These are phyloP conservation scores for Boletus reticuloceps DNA, from an alignment of 768 basidiomycete species.

Conservation along the genomic window DNA sequence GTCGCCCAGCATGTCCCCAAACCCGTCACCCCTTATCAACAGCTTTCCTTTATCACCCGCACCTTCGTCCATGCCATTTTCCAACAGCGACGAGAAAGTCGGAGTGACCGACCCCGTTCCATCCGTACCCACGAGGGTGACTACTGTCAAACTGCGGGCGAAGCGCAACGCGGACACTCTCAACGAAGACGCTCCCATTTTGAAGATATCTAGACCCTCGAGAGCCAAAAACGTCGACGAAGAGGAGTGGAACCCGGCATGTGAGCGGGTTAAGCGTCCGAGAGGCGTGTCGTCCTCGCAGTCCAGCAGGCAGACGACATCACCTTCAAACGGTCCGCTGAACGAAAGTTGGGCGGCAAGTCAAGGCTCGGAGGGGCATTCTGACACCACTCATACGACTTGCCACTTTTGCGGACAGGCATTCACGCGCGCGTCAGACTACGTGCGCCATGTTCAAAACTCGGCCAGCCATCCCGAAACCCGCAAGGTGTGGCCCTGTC, in stretches of 20 bases:
- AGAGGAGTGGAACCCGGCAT: slow-evolving; percentile 19
- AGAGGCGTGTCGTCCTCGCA: background rate
- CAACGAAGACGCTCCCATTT: background rate
- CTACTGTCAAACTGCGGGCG: background rate
- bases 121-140: background rate
- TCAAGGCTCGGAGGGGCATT: background rate
- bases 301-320: background rate
- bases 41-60: background rate
- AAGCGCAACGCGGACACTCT: slow-evolving; percentile 12
- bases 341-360: background rate
- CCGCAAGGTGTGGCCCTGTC: slow-evolving; percentile 25
- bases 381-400: slow-evolving; percentile 3
- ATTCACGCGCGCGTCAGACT: slow-evolving; percentile 23
- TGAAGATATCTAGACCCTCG: slow-evolving; percentile 6
- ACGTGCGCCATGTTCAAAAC: slow-evolving; percentile 21
- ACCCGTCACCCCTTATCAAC: background rate
- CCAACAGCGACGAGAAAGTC: background rate
- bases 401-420: slow-evolving; percentile 15
- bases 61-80: background rate
- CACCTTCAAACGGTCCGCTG: background rate
- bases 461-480: slow-evolving; percentile 22
- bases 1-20: slow-evolving; percentile 7
- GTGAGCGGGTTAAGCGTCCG: slow-evolving; percentile 3
- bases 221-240: slow-evolving; percentile 19
- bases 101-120: background rate